Evolutionary conservation across 202 grass and related monocot genomes (phyloP), one percentile per base, ranked within the genome.

Genomic region (Bolboschoenoplectus hybrid): DNA sequence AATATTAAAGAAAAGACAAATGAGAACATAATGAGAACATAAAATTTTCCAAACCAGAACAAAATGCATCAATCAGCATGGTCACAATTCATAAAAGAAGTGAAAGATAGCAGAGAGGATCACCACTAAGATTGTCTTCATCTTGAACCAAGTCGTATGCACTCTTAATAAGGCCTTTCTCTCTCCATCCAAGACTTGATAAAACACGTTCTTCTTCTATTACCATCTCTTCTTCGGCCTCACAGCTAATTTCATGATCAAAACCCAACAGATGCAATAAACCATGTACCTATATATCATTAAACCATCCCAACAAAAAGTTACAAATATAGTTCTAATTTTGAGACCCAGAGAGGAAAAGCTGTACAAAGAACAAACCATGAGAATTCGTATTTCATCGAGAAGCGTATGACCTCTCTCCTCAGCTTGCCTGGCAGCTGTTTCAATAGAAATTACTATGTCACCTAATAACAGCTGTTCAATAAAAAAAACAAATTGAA

Each of bases 211-310:
- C 87, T 87, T 98, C 95, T 92, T 91, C 93, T 60, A 84, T 91
- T 55, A 90, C 87, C 95, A 98, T 95, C 76, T 98, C 95, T 88
- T 88, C 79, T 94, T 95, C 95, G 64, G 91, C 95, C 62, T 91
- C 87, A 67, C 84, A 34, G 14, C 93, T 80, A 49, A 93, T 77
- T 86, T 98, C 95, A 92, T 98, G 95, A 86, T 98, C 95, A 87
- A 98, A 95, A 16, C 95, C 95, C 87, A 98, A 85, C 72, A 98
- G 79, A 89, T 95, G 95, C 86, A 98, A 88, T 84, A 95, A 91
- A 52, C 93, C 93, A 87, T 98, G 95, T 73, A 94, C 95, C 95
- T 97, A 76, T 84, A 84, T 49, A 83, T 34, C 40, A 76, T 53
- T 76, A 69, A 67, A 8, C 32, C 12, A 78, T 78, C 51, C 51